These are phyloP conservation scores for Stachybotrys chartarum DNA, from an alignment of 2,329 filamentous ascomycete species.

Conservation along the genomic window DNA sequence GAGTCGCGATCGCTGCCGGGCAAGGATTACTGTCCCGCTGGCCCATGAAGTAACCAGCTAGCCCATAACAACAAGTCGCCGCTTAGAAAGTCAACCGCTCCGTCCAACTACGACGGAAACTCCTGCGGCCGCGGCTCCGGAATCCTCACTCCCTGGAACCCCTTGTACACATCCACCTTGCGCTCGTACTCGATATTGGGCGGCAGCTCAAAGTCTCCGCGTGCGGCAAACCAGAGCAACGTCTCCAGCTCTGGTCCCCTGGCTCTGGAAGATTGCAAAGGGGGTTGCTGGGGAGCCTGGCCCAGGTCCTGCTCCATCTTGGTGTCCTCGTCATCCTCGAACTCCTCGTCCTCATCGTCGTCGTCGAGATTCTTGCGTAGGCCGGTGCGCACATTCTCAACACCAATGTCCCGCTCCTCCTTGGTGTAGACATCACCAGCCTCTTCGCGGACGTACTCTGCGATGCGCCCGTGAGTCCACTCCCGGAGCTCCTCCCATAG, in stretches of 20 bases:
- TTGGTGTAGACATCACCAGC: slow-evolving; percentile 60
- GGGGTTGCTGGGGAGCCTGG: slow-evolving; percentile 1
- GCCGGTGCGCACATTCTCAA: slow-evolving; percentile 67
- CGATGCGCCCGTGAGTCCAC: slow-evolving; percentile 33
- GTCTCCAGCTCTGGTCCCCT: slow-evolving; percentile 37
- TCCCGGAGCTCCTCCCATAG: slow-evolving; percentile 46
- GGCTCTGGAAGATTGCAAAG: slow-evolving; percentile 11
- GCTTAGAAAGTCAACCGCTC: too few species aligned
- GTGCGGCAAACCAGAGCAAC: slow-evolving; percentile 36
- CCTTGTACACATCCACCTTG: slow-evolving; percentile 22
- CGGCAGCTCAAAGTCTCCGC: slow-evolving; percentile 38
- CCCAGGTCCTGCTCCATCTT: slow-evolving; percentile 5
- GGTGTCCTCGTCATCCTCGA: slow-evolving; percentile 50
- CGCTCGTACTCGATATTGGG: slow-evolving; percentile 35
- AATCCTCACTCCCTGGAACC: slow-evolving; percentile 26
- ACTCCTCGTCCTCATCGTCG: slow-evolving; percentile 48
- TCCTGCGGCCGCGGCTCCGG: slow-evolving; percentile 15
- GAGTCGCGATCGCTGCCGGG: too few species aligned
- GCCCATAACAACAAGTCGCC: too few species aligned
- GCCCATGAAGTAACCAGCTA: too few species aligned
- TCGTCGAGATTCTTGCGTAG: slow-evolving; percentile 49
- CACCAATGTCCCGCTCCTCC: slow-evolving; percentile 59
- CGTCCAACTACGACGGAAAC: slow-evolving; percentile 7
- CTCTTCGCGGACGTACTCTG: slow-evolving; percentile 33
- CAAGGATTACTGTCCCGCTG: too few species aligned